Evolutionary conservation across 2,329 filamentous ascomycete genomes (phyloP).

Genomic region (Immersiporthe knoxdaviesiana): DNA sequence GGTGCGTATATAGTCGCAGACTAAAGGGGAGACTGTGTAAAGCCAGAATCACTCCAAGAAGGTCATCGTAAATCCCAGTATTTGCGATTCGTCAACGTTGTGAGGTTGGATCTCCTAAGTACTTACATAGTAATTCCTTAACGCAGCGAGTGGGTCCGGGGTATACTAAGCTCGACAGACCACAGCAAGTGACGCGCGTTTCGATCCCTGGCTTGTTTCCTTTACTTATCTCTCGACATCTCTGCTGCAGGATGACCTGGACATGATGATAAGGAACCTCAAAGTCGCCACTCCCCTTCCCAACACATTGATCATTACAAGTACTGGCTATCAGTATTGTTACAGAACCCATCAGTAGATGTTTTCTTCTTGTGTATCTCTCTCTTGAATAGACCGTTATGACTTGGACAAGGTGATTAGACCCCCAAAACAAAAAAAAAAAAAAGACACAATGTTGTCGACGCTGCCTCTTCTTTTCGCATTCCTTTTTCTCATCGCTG

Average conservation of each 20-base stretch:
- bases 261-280: neutral
- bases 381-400: neutral
- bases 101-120: neutral
- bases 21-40: no score
- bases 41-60: neutral
- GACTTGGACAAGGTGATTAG: neutral
- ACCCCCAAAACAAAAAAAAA: no score
- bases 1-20: no score
- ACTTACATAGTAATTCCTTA: neutral
- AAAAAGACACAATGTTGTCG: neutral
- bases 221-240: neutral
- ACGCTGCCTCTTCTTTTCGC: neutral
- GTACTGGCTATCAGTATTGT: neutral
- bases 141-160: neutral
- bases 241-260: neutral
- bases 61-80: neutral
- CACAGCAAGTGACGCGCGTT: slow-evolving; percentile 6
- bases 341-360: neutral
- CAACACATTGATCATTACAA: neutral
- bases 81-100: neutral
- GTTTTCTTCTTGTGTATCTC: neutral
- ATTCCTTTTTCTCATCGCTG: neutral
- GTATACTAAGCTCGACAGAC: neutral
- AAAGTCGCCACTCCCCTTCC: neutral
- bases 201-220: neutral